Evolutionary conservation across 352 stramenopile genomes (phyloP).

Genomic region (Phytopythium litorale): DNA sequence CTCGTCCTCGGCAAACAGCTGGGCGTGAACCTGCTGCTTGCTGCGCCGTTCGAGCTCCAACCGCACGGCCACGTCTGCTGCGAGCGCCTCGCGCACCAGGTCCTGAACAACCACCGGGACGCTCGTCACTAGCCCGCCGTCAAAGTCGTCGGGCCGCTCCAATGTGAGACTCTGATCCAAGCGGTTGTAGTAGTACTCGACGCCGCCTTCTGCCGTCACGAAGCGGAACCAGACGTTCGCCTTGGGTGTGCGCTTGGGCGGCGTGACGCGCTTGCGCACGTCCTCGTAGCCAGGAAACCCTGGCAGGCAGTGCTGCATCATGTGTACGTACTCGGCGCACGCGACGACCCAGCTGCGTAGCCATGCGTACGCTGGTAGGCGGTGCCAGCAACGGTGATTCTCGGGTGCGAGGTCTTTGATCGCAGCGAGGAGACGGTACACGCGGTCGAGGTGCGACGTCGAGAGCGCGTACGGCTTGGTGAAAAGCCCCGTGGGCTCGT

Average conservation of each 20-base stretch:
- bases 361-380: conserved; percentile 45
- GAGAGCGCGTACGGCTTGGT: conserved; percentile 68
- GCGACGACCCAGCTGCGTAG: conserved; percentile 47
- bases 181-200: conserved; percentile 68
- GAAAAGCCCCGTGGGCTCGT: conserved; percentile 63
- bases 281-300: conserved; percentile 35
- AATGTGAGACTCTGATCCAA: conserved; percentile 39
- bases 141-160: conserved; percentile 46
- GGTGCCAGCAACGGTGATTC: conserved; percentile 49
- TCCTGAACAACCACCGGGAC: conserved; percentile 45
- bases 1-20: conserved; percentile 54
- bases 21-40: conserved; percentile 30
- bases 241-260: conserved; percentile 43
- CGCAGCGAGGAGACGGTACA: conserved; percentile 26
- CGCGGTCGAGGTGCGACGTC: conserved; percentile 25
- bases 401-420: conserved; percentile 11
- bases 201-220: conserved; percentile 28
- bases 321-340: conserved; percentile 51
- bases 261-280: conserved; percentile 37
- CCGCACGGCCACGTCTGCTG: conserved; percentile 30
- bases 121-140: conserved; percentile 37
- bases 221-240: conserved; percentile 63
- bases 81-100: conserved; percentile 41
- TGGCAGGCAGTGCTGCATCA: conserved; percentile 45
- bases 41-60: conserved; percentile 52